Evolutionary conservation across 306 rosid species (phyloP).

Genomic region (Cicer bijugum): DNA sequence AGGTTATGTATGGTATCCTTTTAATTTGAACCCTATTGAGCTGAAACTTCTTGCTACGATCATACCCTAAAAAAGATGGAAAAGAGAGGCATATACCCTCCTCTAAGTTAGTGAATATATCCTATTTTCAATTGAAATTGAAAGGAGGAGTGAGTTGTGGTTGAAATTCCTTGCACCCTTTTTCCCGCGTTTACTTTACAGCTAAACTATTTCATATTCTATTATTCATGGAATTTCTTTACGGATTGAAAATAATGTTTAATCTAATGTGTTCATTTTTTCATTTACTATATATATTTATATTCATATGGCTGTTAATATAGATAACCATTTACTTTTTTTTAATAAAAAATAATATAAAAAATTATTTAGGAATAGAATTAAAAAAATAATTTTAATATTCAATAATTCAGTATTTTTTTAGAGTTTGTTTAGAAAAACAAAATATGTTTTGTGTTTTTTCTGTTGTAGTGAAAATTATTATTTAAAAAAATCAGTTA

Average conservation of each 20-base stretch:
- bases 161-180: slow-evolving; percentile 46
- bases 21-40: slow-evolving; percentile 14
- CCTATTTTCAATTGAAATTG: background rate
- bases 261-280: background rate
- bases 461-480: too few species aligned
- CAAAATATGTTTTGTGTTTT: too few species aligned
- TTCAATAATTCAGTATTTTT: too few species aligned
- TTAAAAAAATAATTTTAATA: too few species aligned
- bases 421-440: too few species aligned
- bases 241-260: background rate
- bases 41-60: slow-evolving; percentile 34
- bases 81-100: slow-evolving; percentile 43
- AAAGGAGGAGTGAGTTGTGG: slow-evolving; percentile 16
- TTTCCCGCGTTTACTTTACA: slow-evolving; percentile 58
- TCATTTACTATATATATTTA: background rate
- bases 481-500: too few species aligned
- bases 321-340: too few species aligned
- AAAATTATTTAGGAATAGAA: too few species aligned
- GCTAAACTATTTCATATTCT: slow-evolving; percentile 53
- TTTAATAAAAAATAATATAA: too few species aligned
- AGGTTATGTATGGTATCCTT: slow-evolving; percentile 49
- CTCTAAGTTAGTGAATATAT: background rate
- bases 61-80: slow-evolving; percentile 9
- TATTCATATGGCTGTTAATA: background rate
- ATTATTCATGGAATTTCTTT: background rate